Evolutionary conservation across 2,329 filamentous ascomycete genomes (phyloP).

Genomic region (Colletotrichum falcatum): DNA sequence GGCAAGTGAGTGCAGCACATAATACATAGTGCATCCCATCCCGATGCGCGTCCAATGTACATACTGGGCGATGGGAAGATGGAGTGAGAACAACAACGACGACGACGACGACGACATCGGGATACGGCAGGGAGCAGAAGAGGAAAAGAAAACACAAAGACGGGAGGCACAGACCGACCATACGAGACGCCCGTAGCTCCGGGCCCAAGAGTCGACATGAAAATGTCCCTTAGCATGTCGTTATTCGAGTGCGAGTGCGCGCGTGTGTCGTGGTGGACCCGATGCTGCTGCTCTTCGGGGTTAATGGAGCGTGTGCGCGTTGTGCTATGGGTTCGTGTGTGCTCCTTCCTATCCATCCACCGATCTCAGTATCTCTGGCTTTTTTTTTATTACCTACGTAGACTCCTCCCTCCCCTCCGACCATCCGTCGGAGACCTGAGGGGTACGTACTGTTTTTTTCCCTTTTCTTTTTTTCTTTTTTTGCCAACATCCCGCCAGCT

Average conservation of each 20-base stretch:
- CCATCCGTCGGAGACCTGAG: neutral
- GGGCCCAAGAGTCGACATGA: constrained; percentile 15
- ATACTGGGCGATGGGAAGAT: neutral
- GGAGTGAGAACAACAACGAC: neutral
- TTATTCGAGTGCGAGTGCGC: constrained; percentile 5
- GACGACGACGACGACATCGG: neutral
- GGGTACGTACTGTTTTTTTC: neutral
- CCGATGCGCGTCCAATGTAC: neutral
- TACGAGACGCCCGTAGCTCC: constrained; percentile 25
- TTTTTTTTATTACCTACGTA: too few species aligned
- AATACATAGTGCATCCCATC: neutral
- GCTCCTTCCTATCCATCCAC: neutral
- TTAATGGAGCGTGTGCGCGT: constrained; percentile 7
- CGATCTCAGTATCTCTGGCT: constrained; percentile 8
- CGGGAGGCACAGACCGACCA: constrained; percentile 3
- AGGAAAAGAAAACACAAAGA: constrained; percentile 7
- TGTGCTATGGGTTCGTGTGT: neutral
- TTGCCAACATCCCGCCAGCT: neutral
- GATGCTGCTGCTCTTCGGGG: constrained; percentile 4
- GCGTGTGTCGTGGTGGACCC: neutral
- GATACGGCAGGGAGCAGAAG: constrained; percentile 4
- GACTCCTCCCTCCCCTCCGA: neutral
- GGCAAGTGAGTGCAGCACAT: neutral
- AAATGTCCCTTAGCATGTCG: constrained; percentile 12
- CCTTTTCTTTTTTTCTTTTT: neutral